These are phyloP conservation scores for Mycosarcoma mackinlayi DNA, from an alignment of 1,284 basidiomycete species.

Conservation along the genomic window DNA sequence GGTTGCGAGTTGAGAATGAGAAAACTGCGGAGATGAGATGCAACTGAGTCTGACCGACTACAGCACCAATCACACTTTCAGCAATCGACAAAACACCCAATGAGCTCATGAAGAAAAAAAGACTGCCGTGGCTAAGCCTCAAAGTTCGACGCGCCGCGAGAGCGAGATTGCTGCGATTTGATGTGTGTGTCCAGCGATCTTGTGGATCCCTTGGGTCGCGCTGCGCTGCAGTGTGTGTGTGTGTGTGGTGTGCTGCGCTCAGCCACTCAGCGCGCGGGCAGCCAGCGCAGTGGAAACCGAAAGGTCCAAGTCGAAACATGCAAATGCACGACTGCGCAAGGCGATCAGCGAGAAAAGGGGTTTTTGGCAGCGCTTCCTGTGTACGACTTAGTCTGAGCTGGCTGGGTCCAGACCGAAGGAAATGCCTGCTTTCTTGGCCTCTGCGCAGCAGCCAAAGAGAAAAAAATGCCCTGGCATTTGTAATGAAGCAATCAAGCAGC, in stretches of 20 bases:
- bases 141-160: background rate
- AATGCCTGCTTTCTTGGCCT: too few species aligned
- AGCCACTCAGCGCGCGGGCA: background rate
- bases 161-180: background rate
- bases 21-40: background rate
- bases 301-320: background rate
- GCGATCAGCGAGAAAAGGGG: constrained; percentile 28
- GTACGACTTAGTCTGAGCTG: too few species aligned
- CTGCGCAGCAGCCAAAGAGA: too few species aligned
- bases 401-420: too few species aligned
- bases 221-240: too few species aligned
- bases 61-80: too few species aligned
- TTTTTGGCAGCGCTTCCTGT: constrained; percentile 6
- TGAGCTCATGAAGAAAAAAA: background rate
- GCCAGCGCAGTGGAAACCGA: too few species aligned
- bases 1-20: background rate
- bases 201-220: background rate
- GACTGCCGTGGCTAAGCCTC: constrained; percentile 1
- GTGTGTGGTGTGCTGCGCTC: constrained; percentile 19
- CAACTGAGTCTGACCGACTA: background rate
- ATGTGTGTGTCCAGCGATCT: too few species aligned
- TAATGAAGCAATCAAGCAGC: too few species aligned
- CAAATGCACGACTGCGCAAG: constrained; percentile 24
- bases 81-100: background rate
- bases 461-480: too few species aligned